These are phyloP conservation scores for Citrus glauca DNA, from an alignment of 345 rosid species.

Conservation along the genomic window DNA sequence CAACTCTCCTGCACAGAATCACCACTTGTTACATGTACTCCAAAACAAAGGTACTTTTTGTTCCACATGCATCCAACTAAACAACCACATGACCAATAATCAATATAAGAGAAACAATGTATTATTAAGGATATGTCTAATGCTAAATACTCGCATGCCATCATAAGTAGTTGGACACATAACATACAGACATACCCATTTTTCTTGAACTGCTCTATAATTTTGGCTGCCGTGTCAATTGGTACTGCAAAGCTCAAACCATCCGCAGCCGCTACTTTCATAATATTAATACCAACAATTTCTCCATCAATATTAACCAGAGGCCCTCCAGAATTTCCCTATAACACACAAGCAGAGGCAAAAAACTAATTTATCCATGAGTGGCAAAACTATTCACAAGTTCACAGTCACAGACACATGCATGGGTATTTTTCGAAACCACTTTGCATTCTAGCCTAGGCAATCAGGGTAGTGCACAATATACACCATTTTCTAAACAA, in stretches of 20 bases:
- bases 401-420: background rate
- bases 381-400: background rate
- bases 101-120: background rate
- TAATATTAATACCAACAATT: conserved; percentile 78
- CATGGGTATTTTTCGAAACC: background rate
- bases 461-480: background rate
- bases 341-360: conserved; percentile 8
- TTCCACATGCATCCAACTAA: too few relatives aligned
- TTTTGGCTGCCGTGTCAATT: conserved; percentile 70
- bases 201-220: conserved; percentile 75
- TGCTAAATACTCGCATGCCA: background rate
- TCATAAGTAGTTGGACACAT: background rate
- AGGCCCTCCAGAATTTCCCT: conserved; percentile 99
- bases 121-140: background rate
- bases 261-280: conserved; percentile 79
- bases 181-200: conserved; percentile 50
- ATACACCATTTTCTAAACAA: too few relatives aligned
- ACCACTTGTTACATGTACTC: background rate
- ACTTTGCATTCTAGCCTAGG: background rate
- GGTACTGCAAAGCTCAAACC: conserved; percentile 85
- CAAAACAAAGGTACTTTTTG: background rate
- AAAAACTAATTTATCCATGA: background rate
- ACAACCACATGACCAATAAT: too few relatives aligned
- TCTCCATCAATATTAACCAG: conserved; percentile 91
- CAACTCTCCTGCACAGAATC: conserved; percentile 63